Percentiles rank a stretch among this genome's conserved stretches.
Evolutionary conservation across 2,329 filamentous ascomycete species (phyloP).

Genomic region (Xylaria sp.): DNA sequence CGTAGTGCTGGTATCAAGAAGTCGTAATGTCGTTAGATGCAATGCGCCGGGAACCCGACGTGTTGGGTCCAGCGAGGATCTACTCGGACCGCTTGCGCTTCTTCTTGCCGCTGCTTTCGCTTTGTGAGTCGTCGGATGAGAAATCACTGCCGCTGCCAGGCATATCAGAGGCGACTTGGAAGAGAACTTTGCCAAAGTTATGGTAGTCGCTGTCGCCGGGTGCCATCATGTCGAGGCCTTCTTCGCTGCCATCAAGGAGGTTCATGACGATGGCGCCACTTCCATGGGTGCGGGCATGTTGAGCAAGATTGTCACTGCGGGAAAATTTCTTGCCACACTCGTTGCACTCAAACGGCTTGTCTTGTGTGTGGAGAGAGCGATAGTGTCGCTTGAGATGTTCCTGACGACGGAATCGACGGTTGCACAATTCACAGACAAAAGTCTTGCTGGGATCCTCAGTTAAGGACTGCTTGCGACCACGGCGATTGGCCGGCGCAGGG

Average conservation of each 20-base stretch:
- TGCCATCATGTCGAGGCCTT: slow-evolving; percentile 50
- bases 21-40: slow-evolving; percentile 50
- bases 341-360: slow-evolving; percentile 97
- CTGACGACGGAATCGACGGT: slow-evolving; percentile 94
- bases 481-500: slow-evolving; percentile 76
- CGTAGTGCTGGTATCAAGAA: slow-evolving; percentile 33
- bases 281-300: slow-evolving; percentile 93
- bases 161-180: slow-evolving; percentile 77
- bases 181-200: slow-evolving; percentile 77
- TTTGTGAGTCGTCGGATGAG: slow-evolving; percentile 58
- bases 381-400: slow-evolving; percentile 99
- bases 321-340: slow-evolving; percentile 99
- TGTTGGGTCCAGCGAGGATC: slow-evolving; percentile 25
- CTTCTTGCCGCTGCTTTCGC: slow-evolving; percentile 63
- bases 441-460: slow-evolving; percentile 99
- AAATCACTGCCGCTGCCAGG: slow-evolving; percentile 68
- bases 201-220: slow-evolving; percentile 66
- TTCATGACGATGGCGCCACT: slow-evolving; percentile 90
- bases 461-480: slow-evolving; percentile 96
- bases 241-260: slow-evolving; percentile 75
- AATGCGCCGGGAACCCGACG: slow-evolving; percentile 42
- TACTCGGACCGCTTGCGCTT: slow-evolving; percentile 79
- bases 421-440: slow-evolving; percentile 95
- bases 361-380: slow-evolving; percentile 95
- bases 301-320: slow-evolving; percentile 93